Percentiles rank a stretch among this genome's conserved stretches.
Evolutionary conservation across 2,329 filamentous ascomycete genomes (phyloP).

Genomic region (Hortaea werneckii): DNA sequence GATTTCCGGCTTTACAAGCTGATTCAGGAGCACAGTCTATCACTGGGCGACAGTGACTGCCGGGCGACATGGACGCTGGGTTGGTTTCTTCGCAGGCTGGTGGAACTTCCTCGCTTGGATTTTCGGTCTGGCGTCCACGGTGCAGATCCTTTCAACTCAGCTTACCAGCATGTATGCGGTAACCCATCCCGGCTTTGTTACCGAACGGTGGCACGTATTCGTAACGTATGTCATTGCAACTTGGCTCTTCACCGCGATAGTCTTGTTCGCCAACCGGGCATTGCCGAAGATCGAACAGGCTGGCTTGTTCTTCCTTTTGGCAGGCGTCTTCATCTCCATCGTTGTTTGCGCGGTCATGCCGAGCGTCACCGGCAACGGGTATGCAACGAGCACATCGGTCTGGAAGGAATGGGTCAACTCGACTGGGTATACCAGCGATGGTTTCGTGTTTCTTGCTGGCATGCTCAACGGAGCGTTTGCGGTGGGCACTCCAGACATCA

Average conservation of each 20-base stretch:
- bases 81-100: slow-evolving; percentile 39
- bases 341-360: slow-evolving; percentile 49
- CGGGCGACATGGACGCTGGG: slow-evolving; percentile 36
- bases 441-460: slow-evolving; percentile 52
- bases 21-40: slow-evolving; percentile 30
- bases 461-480: slow-evolving; percentile 57
- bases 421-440: slow-evolving; percentile 37
- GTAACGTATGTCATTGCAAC: slow-evolving; percentile 38
- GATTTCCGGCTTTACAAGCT: too few species aligned
- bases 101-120: slow-evolving; percentile 45
- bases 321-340: slow-evolving; percentile 45
- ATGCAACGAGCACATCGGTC: slow-evolving; percentile 30
- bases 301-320: slow-evolving; percentile 41
- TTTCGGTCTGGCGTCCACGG: slow-evolving; percentile 35
- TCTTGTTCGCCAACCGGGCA: slow-evolving; percentile 47
- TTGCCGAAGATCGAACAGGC: slow-evolving; percentile 43
- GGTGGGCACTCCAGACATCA: slow-evolving; percentile 53
- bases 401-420: slow-evolving; percentile 34
- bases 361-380: slow-evolving; percentile 30
- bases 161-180: slow-evolving; percentile 40
- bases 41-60: slow-evolving; percentile 44
- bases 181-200: slow-evolving; percentile 36
- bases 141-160: slow-evolving; percentile 36
- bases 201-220: slow-evolving; percentile 43
- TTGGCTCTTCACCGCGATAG: slow-evolving; percentile 36